Percentiles rank a stretch among this genome's conserved stretches.
phyloP scores from a whole-genome alignment of 176 grass and related monocot genomes.

The Lolium multiflorum region DNA sequence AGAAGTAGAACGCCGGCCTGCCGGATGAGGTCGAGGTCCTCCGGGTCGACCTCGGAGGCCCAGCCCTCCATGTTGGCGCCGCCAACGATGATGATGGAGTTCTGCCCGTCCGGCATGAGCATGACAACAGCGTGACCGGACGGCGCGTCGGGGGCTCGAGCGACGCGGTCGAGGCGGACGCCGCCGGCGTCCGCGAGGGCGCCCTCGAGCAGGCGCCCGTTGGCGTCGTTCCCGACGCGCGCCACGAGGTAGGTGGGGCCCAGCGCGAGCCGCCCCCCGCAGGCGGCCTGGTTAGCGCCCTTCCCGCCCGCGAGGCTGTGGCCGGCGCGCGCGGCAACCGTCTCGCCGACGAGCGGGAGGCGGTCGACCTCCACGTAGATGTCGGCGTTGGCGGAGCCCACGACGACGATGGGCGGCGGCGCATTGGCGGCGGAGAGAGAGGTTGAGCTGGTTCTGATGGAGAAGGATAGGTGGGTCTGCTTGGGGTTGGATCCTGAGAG shows the following conservation, averaged over 20 bases:
- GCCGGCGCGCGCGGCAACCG: slow-evolving; percentile 56
- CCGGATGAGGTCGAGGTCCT: slow-evolving; percentile 75
- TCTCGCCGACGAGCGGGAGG: slow-evolving; percentile 80
- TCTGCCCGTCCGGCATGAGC: slow-evolving; percentile 89
- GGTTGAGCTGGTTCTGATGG: slow-evolving; percentile 7
- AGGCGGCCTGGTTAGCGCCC: slow-evolving; percentile 88
- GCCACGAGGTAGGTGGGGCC: slow-evolving; percentile 81
- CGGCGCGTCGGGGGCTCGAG: slow-evolving; percentile 55
- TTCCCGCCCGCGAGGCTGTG: slow-evolving; percentile 70
- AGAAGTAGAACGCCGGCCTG: slow-evolving; percentile 72
- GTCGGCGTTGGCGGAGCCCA: slow-evolving; percentile 96
- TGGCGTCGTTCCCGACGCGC: slow-evolving; percentile 81
- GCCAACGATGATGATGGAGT: slow-evolving; percentile 97
- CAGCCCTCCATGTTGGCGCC: slow-evolving; percentile 96
- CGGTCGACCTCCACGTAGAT: slow-evolving; percentile 96
- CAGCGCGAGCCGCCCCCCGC: slow-evolving; percentile 70
- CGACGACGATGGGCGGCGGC: slow-evolving; percentile 71
- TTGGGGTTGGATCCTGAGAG: slow-evolving; percentile 34
- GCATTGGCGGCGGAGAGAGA: slow-evolving; percentile 37
- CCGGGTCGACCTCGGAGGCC: slow-evolving; percentile 53
- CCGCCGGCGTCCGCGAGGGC: slow-evolving; percentile 66
- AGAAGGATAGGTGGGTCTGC: slow-evolving; percentile 47
- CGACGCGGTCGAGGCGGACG: slow-evolving; percentile 70
- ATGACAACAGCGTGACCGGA: slow-evolving; percentile 95
- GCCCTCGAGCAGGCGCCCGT: slow-evolving; percentile 81